phyloP scores from a whole-genome alignment of 225 moss, liverwort and hornwort genomes.

The Lunularia cruciata region DNA sequence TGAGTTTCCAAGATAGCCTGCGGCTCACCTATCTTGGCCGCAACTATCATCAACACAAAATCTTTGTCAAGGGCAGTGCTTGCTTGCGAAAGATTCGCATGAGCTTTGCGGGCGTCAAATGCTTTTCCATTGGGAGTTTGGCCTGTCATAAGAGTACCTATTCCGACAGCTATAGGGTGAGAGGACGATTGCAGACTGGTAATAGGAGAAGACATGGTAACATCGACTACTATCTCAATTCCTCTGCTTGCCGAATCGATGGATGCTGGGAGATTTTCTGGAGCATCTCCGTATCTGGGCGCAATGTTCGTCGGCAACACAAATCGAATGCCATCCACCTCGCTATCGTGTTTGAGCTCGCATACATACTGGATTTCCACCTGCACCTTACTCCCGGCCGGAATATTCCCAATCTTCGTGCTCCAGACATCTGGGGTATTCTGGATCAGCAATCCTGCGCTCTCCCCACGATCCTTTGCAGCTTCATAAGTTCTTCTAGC shows the following conservation, averaged over 20 bases:
- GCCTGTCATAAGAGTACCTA: no score
- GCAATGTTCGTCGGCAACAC: conserved; percentile 53
- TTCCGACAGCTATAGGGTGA: conserved; percentile 16
- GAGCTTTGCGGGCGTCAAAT: conserved; percentile 7
- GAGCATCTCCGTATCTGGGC: conserved; percentile 31
- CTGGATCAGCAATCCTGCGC: conserved; percentile 46
- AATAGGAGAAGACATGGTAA: conserved; percentile 43
- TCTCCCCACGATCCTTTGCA: conserved; percentile 45
- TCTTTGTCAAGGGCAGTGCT: conserved; percentile 45
- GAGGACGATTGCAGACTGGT: conserved; percentile 55
- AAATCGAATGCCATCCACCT: conserved; percentile 54
- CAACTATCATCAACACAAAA: conserved; percentile 45
- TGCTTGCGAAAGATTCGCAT: conserved; percentile 25
- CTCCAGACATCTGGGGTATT: conserved; percentile 52
- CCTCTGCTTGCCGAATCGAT: background rate
- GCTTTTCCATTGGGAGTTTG: conserved; percentile 7
- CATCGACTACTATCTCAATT: conserved; percentile 33
- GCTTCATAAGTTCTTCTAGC: conserved; percentile 40
- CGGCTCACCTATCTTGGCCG: conserved; percentile 39
- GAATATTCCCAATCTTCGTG: conserved; percentile 54
- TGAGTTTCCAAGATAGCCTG: conserved; percentile 55
- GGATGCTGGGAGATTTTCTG: background rate
- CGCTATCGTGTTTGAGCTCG: conserved; percentile 55
- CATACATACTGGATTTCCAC: conserved; percentile 50
- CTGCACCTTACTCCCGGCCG: conserved; percentile 32